These are phyloP conservation scores for Aquilaria sinensis DNA, from an alignment of 345 rosid genomes.

Conservation along the genomic window DNA sequence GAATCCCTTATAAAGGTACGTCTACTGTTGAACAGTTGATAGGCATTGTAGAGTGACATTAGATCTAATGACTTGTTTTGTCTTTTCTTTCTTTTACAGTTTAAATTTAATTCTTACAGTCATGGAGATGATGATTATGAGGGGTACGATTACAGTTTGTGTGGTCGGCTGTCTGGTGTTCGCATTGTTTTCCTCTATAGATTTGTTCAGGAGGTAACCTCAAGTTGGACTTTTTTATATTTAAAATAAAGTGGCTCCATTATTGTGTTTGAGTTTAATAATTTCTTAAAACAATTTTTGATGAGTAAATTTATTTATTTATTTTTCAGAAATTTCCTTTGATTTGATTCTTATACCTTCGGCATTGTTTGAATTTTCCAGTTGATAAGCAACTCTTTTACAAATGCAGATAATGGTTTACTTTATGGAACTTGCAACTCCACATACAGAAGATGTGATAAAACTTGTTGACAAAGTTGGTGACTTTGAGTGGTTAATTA, in stretches of 20 bases:
- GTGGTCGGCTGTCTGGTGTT: constrained; percentile 86
- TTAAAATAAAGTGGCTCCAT: background rate
- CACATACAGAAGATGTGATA: constrained; percentile 90
- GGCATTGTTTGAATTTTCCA: background rate
- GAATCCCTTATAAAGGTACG: constrained; percentile 95
- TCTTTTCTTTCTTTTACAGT: constrained; percentile 46
- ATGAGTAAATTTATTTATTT: background rate
- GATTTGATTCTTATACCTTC: constrained; percentile 4
- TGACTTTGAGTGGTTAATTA: constrained; percentile 94
- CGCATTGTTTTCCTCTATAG: constrained; percentile 92
- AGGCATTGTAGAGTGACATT: constrained; percentile 4
- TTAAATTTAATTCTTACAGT: constrained; percentile 81
- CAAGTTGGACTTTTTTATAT: constrained; percentile 9
- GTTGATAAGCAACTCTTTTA: constrained; percentile 10
- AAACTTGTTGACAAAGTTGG: constrained; percentile 98
- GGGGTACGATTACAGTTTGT: constrained; percentile 92
- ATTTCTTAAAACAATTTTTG: constrained; percentile 1
- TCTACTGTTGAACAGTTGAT: constrained; percentile 7
- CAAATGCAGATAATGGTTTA: constrained; percentile 68
- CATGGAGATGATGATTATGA: constrained; percentile 94
- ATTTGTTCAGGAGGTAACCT: constrained; percentile 92
- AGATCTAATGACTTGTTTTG: constrained; percentile 1
- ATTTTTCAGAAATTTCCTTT: constrained; percentile 5
- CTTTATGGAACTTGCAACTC: constrained; percentile 94
- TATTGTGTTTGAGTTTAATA: background rate